Conservation (phyloP, 2,329 filamentous ascomycete species). For the Trichophyton rubrum region DNA sequence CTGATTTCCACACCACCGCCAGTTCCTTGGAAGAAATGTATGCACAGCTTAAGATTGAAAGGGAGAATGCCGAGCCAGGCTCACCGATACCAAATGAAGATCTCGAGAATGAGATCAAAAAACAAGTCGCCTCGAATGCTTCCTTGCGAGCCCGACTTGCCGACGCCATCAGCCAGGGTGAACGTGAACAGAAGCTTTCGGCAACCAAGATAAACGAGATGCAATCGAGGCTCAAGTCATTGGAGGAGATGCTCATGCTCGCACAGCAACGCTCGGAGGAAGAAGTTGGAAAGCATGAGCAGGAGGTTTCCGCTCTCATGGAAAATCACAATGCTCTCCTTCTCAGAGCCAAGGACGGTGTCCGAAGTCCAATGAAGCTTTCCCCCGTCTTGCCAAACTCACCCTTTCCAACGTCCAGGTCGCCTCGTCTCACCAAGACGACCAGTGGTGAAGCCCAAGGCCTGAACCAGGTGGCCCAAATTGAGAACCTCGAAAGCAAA, state of each 20-base stretch:
- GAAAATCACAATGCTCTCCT: slow-evolving; percentile 68
- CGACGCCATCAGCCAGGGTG: slow-evolving; percentile 69
- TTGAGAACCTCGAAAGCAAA: slow-evolving; percentile 61
- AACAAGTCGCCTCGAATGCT: slow-evolving; percentile 65
- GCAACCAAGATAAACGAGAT: slow-evolving; percentile 71
- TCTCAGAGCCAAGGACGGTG: slow-evolving; percentile 51
- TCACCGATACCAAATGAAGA: slow-evolving; percentile 5
- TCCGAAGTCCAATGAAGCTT: slow-evolving; percentile 33
- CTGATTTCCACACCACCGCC: slow-evolving; percentile 47
- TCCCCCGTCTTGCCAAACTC: slow-evolving; percentile 50
- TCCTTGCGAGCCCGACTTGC: slow-evolving; percentile 63
- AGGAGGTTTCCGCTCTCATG: slow-evolving; percentile 62
- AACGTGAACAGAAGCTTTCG: slow-evolving; percentile 68
- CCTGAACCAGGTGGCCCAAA: slow-evolving; percentile 57
- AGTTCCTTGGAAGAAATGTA: slow-evolving; percentile 63
- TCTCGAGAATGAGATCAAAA: not conserved
- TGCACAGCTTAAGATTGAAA: slow-evolving; percentile 55
- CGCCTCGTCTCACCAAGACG: slow-evolving; percentile 49
- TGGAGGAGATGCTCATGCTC: slow-evolving; percentile 72
- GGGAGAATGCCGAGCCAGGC: slow-evolving; percentile 50
- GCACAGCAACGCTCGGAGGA: slow-evolving; percentile 83
- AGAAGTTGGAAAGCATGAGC: slow-evolving; percentile 63
- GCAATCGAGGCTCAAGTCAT: slow-evolving; percentile 62
- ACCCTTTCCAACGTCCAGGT: slow-evolving; percentile 48
- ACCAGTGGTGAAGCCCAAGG: slow-evolving; percentile 48